Percentiles rank a stretch among this genome's conserved stretches.
These are phyloP conservation scores for Oenanthe sinensis DNA, from an alignment of 129 eudicot species.

Conservation along the genomic window DNA sequence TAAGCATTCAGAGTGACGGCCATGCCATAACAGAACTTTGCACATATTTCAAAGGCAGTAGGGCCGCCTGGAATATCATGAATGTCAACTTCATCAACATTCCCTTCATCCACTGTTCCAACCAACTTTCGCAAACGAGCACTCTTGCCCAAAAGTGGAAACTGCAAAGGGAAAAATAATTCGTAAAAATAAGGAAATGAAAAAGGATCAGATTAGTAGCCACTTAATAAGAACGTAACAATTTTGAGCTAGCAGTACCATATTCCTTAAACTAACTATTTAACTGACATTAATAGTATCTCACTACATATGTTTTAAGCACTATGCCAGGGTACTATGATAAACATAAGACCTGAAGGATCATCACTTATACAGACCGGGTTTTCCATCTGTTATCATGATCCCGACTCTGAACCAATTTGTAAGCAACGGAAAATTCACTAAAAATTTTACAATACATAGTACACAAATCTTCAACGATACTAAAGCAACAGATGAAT, in stretches of 20 bases:
- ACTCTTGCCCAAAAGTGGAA: slow-evolving; percentile 87
- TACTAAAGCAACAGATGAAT: not conserved
- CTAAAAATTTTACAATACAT: not conserved
- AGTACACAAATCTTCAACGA: not conserved
- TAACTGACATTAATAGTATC: not conserved
- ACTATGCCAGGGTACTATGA: not conserved
- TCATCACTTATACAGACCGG: not conserved
- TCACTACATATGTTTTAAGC: not conserved
- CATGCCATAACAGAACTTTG: slow-evolving; percentile 96
- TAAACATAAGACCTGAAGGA: not conserved
- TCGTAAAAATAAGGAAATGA: not conserved
- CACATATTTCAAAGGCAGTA: slow-evolving; percentile 73
- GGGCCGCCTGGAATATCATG: slow-evolving; percentile 87
- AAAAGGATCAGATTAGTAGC: not conserved
- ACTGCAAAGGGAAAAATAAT: slow-evolving; percentile 40
- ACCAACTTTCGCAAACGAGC: slow-evolving; percentile 62
- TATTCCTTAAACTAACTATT: not conserved
- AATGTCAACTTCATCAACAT: slow-evolving; percentile 47
- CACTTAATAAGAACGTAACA: too few species aligned
- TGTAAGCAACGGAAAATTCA: not conserved
- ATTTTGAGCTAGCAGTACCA: not conserved
- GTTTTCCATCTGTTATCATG: not conserved
- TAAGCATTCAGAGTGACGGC: slow-evolving; percentile 85
- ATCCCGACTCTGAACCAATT: not conserved
- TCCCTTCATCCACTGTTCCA: slow-evolving; percentile 46